These are phyloP conservation scores for Lecanosticta acicola DNA, from an alignment of 2,329 filamentous ascomycete genomes.

Conservation along the genomic window DNA sequence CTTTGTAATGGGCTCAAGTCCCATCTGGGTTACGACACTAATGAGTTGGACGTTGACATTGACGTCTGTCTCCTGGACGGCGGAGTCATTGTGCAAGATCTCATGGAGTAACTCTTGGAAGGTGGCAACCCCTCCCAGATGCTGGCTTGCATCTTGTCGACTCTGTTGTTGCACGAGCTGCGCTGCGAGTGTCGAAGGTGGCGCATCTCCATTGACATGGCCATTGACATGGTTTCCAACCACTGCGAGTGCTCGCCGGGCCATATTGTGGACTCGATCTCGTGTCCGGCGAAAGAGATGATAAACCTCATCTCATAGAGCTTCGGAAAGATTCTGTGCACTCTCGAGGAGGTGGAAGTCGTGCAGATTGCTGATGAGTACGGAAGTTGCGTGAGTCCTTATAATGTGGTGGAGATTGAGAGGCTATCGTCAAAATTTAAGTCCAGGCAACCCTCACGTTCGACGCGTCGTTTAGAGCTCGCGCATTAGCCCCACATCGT, in stretches of 20 bases:
- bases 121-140: constrained; percentile 45
- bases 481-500: not conserved
- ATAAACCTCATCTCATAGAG: not conserved
- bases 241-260: constrained; percentile 27
- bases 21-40: constrained; percentile 74
- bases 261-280: not conserved
- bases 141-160: constrained; percentile 50
- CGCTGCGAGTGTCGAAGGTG: constrained; percentile 77
- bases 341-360: too few species aligned
- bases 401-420: too few species aligned
- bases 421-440: too few species aligned
- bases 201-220: constrained; percentile 32
- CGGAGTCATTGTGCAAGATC: constrained; percentile 44
- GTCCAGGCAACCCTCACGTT: not conserved
- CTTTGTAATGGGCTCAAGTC: constrained; percentile 62
- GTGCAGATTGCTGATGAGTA: too few species aligned
- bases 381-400: too few species aligned
- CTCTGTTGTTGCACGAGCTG: constrained; percentile 74
- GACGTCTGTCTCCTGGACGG: constrained; percentile 57
- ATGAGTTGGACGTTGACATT: constrained; percentile 80
- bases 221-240: constrained; percentile 18
- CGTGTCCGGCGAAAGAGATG: not conserved
- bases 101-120: constrained; percentile 69
- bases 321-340: too few species aligned
- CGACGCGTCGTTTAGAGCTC: not conserved